Base-by-base conservation (phyloP, 495 filamentous ascomycete genomes). In the Hypoxylon intermedium region DNA sequence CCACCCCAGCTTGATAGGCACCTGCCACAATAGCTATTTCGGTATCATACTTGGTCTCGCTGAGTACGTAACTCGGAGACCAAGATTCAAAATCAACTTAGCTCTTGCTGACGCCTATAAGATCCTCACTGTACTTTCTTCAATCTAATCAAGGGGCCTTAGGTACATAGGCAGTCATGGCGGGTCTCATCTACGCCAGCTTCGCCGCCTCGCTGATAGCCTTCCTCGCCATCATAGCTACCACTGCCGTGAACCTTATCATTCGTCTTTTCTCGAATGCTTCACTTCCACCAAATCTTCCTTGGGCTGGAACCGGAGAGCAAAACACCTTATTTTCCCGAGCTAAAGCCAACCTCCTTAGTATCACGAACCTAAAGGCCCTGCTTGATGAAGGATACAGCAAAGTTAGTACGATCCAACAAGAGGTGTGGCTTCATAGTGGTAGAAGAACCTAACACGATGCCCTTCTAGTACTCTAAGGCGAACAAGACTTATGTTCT, bases 381-480 rank as follows among this genome's bases (percentile, higher is more conserved):
- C 30, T 65, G 15, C 43, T 60, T 6, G 55, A 65, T 13, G 55
- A 65, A 21, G 62, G 62, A 0, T 58, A 65, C 16, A 42, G 1
- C 16, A 49, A 59, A 44, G 54, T 59, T 18, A 37, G 7, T 43
- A 11, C 5, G 7, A 9, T 34, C 31, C 2, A 34, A 11, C n/a
- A n/a, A n/a, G n/a, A n/a, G n/a, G n/a, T n/a, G n/a, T n/a, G n/a
- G n/a, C n/a, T n/a, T n/a, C n/a, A n/a, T n/a, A n/a, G n/a, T n/a
- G n/a, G n/a, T n/a, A n/a, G n/a, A n/a, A n/a, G 12, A 26, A 13
- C 24, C 53, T 49, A 23, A 48, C 28, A 7, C 30, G 9, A 1
- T 34, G 31, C 9, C 15, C 23, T 48, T 7, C 4, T 23, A 79
- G 76, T 78, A 77, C 58, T 74, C 71, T 19, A 78, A 76, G 38